phyloP scores from a whole-genome alignment of 2,329 filamentous ascomycete genomes.

The Alternaria metachromatica region DNA sequence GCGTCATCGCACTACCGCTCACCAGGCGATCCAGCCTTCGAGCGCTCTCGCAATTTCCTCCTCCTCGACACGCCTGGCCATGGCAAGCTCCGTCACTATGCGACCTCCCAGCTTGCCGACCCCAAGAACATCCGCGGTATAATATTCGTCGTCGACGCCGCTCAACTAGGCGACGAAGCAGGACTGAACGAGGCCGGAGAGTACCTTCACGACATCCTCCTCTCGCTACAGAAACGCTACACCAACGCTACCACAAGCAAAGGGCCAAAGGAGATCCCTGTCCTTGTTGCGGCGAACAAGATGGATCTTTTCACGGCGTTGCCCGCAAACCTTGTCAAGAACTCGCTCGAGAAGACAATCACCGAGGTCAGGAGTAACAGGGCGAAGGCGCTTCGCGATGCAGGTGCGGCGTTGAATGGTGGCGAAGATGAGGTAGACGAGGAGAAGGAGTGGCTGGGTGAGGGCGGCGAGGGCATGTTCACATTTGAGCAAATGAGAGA shows the following conservation, averaged over 20 bases:
- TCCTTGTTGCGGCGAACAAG: constrained; percentile 93
- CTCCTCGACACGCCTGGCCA: constrained; percentile 93
- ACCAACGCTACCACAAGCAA: constrained; percentile 64
- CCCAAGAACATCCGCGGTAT: constrained; percentile 68
- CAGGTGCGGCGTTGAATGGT: constrained; percentile 70
- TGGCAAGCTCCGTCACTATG: constrained; percentile 83
- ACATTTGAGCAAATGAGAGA: constrained; percentile 82
- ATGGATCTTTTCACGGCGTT: constrained; percentile 93
- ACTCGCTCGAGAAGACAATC: constrained; percentile 80
- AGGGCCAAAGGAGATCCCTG: constrained; percentile 66
- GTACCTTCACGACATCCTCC: constrained; percentile 89
- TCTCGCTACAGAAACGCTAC: constrained; percentile 78
- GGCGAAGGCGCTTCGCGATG: constrained; percentile 80
- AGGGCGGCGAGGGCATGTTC: constrained; percentile 79
- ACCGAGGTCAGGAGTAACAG: constrained; percentile 76
- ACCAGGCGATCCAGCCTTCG: constrained; percentile 65
- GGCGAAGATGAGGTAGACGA: constrained; percentile 66
- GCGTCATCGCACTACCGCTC: constrained; percentile 70
- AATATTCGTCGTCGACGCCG: constrained; percentile 89
- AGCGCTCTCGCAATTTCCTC: constrained; percentile 69
- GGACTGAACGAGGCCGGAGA: constrained; percentile 74
- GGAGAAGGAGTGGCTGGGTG: constrained; percentile 79
- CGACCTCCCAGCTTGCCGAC: constrained; percentile 61
- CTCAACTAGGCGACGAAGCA: constrained; percentile 52
- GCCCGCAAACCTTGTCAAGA: constrained; percentile 76